Percentiles rank a stretch among this genome's conserved stretches.
phyloP scores from a whole-genome alignment of 1,139 yeast genomes.

The Yamadazyma dendronema region DNA sequence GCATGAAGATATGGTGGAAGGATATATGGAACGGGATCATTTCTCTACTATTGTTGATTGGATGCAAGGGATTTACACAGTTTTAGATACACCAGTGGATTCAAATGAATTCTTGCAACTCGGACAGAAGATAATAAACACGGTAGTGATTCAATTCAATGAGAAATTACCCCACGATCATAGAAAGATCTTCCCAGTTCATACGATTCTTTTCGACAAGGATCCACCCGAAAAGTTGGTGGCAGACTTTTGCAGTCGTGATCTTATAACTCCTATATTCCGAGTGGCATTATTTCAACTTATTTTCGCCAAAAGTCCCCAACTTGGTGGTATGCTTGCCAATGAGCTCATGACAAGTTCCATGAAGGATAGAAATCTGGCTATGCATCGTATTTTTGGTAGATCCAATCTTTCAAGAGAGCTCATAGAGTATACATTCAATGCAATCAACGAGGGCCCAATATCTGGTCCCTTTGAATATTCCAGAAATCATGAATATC shows the following conservation, averaged over 20 bases:
- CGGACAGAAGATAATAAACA: not conserved
- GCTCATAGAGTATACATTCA: conserved; percentile 36
- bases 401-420: conserved; percentile 45
- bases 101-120: no score
- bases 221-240: conserved; percentile 20
- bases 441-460: not conserved
- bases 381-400: not conserved
- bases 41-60: no score
- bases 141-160: not conserved
- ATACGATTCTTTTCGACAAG: conserved; percentile 16
- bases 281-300: conserved; percentile 41
- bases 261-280: conserved; percentile 40
- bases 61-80: no score
- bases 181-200: not conserved
- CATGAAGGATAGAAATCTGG: not conserved
- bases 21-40: not conserved
- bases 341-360: conserved; percentile 59
- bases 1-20: not conserved
- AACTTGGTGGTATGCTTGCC: conserved; percentile 51
- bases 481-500: not conserved
- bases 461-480: not conserved
- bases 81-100: no score
- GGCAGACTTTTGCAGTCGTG: conserved; percentile 7
- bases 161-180: not conserved
- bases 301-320: conserved; percentile 33